These are phyloP conservation scores for Purshia tridentata DNA, from an alignment of 306 rosid genomes.

Conservation along the genomic window DNA sequence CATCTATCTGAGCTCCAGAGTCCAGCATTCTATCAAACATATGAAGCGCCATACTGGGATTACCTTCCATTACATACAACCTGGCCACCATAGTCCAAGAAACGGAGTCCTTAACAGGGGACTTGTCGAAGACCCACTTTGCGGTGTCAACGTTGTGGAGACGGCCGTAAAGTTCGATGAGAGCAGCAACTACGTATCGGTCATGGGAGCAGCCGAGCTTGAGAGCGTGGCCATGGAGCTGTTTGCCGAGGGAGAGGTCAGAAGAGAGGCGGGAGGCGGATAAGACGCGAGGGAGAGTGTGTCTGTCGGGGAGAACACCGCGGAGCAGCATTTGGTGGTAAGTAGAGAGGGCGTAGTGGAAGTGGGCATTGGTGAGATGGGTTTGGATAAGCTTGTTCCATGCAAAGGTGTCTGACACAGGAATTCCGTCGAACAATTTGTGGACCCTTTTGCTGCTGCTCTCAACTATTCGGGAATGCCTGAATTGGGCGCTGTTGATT, in stretches of 20 bases:
- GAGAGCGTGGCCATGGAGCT: conserved; percentile 57
- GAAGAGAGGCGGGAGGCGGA: conserved; percentile 47
- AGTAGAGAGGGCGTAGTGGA: conserved; percentile 34
- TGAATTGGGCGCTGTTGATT: conserved; percentile 1
- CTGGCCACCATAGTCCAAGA: conserved; percentile 65
- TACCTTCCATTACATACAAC: conserved; percentile 43
- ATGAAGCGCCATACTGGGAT: conserved; percentile 45
- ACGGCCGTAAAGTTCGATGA: conserved; percentile 57
- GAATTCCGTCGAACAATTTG: conserved; percentile 55
- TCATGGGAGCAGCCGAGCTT: conserved; percentile 54
- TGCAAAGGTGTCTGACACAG: conserved; percentile 54
- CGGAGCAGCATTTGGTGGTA: conserved; percentile 57
- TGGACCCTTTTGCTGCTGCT: neutral
- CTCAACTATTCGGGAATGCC: neutral
- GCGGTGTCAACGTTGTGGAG: conserved; percentile 46
- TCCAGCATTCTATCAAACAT: conserved; percentile 48
- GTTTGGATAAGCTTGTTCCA: conserved; percentile 70
- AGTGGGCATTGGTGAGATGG: conserved; percentile 42
- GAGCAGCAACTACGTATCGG: conserved; percentile 44
- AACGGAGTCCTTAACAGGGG: conserved; percentile 36
- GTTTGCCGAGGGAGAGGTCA: conserved; percentile 45
- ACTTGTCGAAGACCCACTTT: conserved; percentile 42
- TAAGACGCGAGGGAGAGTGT: conserved; percentile 63
- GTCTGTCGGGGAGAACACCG: conserved; percentile 53
- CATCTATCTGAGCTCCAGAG: conserved; percentile 36